These are phyloP conservation scores for Kodamaea sp. DNA, from an alignment of 1,139 yeast species.

Conservation along the genomic window DNA sequence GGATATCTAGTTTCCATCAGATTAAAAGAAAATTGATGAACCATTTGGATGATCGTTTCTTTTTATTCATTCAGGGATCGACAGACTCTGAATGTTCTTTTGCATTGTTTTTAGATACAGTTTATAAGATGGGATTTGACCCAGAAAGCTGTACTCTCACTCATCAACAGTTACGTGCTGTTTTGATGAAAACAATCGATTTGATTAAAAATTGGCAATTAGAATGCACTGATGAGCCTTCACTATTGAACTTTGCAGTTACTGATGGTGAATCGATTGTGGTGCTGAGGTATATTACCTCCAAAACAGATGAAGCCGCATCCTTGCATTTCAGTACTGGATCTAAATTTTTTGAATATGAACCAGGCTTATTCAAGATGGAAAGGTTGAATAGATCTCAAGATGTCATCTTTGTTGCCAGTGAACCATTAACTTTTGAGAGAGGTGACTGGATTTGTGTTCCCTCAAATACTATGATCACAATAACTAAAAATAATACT, in stretches of 20 bases:
- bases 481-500: constrained; percentile 73
- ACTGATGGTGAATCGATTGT: constrained; percentile 92
- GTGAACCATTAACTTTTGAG: constrained; percentile 94
- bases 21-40: constrained; percentile 72
- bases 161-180: constrained; percentile 59
- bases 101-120: constrained; percentile 78
- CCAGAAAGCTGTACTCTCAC: constrained; percentile 46
- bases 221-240: constrained; percentile 60
- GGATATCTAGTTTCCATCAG: constrained; percentile 65
- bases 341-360: constrained; percentile 81
- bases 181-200: constrained; percentile 70
- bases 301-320: constrained; percentile 92
- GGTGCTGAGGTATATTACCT: constrained; percentile 82
- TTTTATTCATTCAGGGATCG: constrained; percentile 80
- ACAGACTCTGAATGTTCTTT: constrained; percentile 96
- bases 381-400: constrained; percentile 90
- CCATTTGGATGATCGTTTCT: constrained; percentile 76
- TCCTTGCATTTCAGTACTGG: constrained; percentile 94
- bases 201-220: constrained; percentile 66
- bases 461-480: constrained; percentile 86
- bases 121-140: constrained; percentile 71
- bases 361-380: constrained; percentile 89
- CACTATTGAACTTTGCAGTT: constrained; percentile 86
- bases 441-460: constrained; percentile 97
- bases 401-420: constrained; percentile 92